Conservation (phyloP, 331 rosid genomes). For the Phaseolus coccineus region DNA sequence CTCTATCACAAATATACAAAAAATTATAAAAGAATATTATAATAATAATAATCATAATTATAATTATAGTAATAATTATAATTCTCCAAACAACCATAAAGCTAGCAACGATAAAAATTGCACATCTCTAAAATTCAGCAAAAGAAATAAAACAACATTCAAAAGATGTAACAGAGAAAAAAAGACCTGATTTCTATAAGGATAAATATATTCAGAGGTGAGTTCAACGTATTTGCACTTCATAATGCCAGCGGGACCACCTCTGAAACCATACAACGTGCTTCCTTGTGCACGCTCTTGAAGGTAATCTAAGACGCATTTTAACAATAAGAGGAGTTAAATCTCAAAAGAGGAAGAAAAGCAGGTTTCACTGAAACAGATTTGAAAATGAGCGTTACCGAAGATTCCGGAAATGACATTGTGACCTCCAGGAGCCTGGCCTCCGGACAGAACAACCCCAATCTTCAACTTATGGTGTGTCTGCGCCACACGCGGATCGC, state of each 20-base stretch:
- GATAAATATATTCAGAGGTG: conserved; percentile 76
- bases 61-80: not conserved
- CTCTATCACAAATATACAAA: not conserved
- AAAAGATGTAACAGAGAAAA: not conserved
- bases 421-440: conserved; percentile 99
- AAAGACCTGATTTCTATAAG: conserved; percentile 90
- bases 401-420: conserved; percentile 92
- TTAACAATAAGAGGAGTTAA: not conserved
- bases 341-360: conserved; percentile 7
- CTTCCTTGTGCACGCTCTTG: conserved; percentile 82
- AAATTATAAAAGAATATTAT: not conserved
- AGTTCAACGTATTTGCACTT: conserved; percentile 86
- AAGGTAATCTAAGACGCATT: conserved; percentile 70
- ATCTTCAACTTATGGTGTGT: conserved; percentile 72
- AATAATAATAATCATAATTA: not conserved
- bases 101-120: not conserved
- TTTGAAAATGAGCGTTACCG: conserved; percentile 53
- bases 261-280: conserved; percentile 87
- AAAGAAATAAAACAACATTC: conserved; percentile 3
- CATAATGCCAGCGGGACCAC: conserved; percentile 99
- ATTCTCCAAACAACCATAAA: not conserved
- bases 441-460: conserved; percentile 97
- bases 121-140: not conserved
- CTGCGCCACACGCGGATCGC: conserved; percentile 43
- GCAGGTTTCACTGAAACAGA: not conserved